Evolutionary conservation across 2,329 filamentous ascomycete species (phyloP).

Genomic region (Diaporthe sp.): DNA sequence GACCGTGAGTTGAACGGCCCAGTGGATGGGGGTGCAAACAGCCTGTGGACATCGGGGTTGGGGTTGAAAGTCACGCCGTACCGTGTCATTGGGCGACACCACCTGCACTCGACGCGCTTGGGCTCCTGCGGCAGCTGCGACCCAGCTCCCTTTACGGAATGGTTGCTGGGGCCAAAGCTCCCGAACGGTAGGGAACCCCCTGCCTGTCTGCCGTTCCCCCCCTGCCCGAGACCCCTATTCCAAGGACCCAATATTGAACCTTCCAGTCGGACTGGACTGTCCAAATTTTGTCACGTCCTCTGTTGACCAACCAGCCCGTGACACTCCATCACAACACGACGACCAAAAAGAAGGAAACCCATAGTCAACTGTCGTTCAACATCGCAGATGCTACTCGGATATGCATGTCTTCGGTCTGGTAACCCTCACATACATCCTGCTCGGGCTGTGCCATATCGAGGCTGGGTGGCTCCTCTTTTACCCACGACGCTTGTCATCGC

Average conservation of each 20-base stretch:
- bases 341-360: background rate
- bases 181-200: background rate
- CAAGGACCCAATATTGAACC: slow-evolving; percentile 1
- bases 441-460: background rate
- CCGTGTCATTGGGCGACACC: slow-evolving; percentile 4
- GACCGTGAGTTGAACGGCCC: background rate
- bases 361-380: too few species aligned
- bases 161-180: slow-evolving; percentile 23
- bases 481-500: background rate
- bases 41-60: background rate
- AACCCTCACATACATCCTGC: background rate
- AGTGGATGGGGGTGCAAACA: background rate
- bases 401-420: background rate
- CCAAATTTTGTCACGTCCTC: slow-evolving; percentile 4
- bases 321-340: background rate
- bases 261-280: background rate
- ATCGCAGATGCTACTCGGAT: background rate
- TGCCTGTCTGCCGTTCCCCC: slow-evolving; percentile 2
- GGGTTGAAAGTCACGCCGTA: background rate
- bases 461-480: background rate
- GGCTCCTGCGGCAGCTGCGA: background rate
- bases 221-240: slow-evolving; percentile 21
- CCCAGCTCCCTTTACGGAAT: slow-evolving; percentile 9
- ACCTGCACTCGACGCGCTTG: slow-evolving; percentile 22
- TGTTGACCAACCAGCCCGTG: background rate